phyloP scores from a whole-genome alignment of 2,329 filamentous ascomycete genomes.

The Apiospora aurea region DNA sequence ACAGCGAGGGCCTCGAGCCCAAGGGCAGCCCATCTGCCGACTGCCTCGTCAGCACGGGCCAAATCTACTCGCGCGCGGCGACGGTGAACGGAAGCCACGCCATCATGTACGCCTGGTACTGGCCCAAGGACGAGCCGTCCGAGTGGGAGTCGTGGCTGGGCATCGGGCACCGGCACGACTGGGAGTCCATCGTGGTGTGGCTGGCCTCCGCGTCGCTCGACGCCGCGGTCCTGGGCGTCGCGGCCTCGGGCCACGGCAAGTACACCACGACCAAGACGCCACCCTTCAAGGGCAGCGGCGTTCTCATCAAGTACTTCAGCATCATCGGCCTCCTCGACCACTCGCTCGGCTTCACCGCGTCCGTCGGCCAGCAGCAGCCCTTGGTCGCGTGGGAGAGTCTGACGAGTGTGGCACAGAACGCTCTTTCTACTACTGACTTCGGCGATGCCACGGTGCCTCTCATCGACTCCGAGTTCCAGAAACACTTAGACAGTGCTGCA shows the following conservation, averaged over 20 bases:
- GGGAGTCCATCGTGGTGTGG: slow-evolving; percentile 45
- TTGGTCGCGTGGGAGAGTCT: slow-evolving; percentile 49
- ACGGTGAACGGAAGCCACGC: slow-evolving; percentile 38
- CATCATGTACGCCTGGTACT: slow-evolving; percentile 44
- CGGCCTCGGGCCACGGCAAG: slow-evolving; percentile 43
- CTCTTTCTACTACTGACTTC: slow-evolving; percentile 46
- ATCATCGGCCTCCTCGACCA: slow-evolving; percentile 42
- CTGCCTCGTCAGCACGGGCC: slow-evolving; percentile 41
- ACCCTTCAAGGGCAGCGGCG: slow-evolving; percentile 34
- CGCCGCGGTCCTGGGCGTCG: slow-evolving; percentile 40
- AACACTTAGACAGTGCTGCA: slow-evolving; percentile 32
- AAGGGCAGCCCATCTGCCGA: slow-evolving; percentile 35
- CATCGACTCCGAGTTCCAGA: slow-evolving; percentile 36
- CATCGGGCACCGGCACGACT: slow-evolving; percentile 46
- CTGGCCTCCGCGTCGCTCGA: slow-evolving; percentile 30
- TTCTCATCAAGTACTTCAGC: slow-evolving; percentile 40
- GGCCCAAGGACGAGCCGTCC: slow-evolving; percentile 50
- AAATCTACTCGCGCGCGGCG: slow-evolving; percentile 43
- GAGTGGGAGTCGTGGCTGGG: slow-evolving; percentile 31
- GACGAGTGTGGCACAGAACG: slow-evolving; percentile 40
- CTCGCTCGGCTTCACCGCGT: slow-evolving; percentile 43
- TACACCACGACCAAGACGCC: slow-evolving; percentile 36
- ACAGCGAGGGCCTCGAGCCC: slow-evolving; percentile 40
- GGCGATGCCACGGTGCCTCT: slow-evolving; percentile 49
- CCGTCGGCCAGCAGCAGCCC: slow-evolving; percentile 46